A percentile compares a stretch with the other conserved stretches of the same genome.
phyloP scores from a whole-genome alignment of 2,329 filamentous ascomycete genomes.

The Diaporthe sp. region DNA sequence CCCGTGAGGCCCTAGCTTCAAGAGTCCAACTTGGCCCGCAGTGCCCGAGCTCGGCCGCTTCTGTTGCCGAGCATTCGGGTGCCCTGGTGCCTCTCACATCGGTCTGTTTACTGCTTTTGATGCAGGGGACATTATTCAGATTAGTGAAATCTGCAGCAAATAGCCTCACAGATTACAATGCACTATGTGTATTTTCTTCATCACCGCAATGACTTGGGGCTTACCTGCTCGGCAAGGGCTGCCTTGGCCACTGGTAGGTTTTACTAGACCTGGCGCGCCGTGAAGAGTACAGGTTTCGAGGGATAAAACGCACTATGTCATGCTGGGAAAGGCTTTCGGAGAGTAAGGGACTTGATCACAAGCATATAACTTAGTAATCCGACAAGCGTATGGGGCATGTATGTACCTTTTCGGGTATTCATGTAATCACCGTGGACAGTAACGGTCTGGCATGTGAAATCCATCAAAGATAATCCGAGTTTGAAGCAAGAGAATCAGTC shows the following conservation, averaged over 20 bases:
- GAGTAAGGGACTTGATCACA: not conserved
- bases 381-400: not conserved
- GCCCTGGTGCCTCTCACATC: not conserved
- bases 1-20: not conserved
- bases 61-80: not conserved
- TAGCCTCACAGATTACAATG: not conserved
- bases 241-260: no score
- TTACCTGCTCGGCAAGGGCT: not conserved
- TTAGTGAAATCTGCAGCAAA: not conserved
- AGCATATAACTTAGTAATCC: not conserved
- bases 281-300: not conserved
- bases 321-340: no score
- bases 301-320: not conserved
- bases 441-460: not conserved
- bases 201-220: not conserved
- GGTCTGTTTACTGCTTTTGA: not conserved
- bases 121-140: not conserved
- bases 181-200: not conserved
- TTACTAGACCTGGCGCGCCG: not conserved
- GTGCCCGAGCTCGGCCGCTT: not conserved
- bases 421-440: not conserved
- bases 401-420: not conserved
- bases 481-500: not conserved
- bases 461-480: not conserved
- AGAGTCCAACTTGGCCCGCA: not conserved